phyloP scores from a whole-genome alignment of 129 eudicot genomes.

The Chrysanthemum lavandulifolium region DNA sequence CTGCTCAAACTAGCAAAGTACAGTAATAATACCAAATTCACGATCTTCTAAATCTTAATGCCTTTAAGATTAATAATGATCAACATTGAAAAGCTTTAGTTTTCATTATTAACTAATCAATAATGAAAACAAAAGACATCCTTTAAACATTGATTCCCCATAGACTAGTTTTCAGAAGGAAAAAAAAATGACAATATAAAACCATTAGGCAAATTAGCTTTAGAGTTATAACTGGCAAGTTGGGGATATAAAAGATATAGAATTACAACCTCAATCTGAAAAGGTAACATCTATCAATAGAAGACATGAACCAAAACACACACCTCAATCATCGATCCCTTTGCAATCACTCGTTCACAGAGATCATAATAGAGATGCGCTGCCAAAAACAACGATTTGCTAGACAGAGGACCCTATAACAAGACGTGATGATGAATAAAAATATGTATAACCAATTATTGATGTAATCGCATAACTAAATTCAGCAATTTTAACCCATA shows the following conservation, averaged over 20 bases:
- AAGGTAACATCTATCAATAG: slow-evolving; percentile 11
- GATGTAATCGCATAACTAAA: slow-evolving; percentile 3
- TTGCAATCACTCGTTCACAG: slow-evolving; percentile 50
- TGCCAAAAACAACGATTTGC: slow-evolving; percentile 56
- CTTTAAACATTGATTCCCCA: too few species aligned
- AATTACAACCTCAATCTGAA: slow-evolving; percentile 6
- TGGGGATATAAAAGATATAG: neutral
- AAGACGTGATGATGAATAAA: slow-evolving; percentile 15
- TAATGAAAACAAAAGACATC: too few species aligned
- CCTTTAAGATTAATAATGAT: too few species aligned
- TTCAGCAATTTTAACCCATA: slow-evolving; percentile 2
- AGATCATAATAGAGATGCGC: slow-evolving; percentile 72
- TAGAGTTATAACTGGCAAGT: neutral
- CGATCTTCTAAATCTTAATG: too few species aligned
- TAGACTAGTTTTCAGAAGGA: neutral
- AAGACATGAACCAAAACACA: slow-evolving; percentile 11
- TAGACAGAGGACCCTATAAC: slow-evolving; percentile 59
- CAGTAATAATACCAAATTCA: too few species aligned
- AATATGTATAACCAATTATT: neutral
- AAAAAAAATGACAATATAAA: neutral
- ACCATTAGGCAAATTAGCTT: neutral
- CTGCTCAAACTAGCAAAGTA: too few species aligned
- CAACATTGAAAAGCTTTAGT: too few species aligned
- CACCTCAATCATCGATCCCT: slow-evolving; percentile 77
- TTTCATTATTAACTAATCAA: too few species aligned